phyloP scores from a whole-genome alignment of 1,139 yeast species.

The Nakaseomyces nivariensis region DNA sequence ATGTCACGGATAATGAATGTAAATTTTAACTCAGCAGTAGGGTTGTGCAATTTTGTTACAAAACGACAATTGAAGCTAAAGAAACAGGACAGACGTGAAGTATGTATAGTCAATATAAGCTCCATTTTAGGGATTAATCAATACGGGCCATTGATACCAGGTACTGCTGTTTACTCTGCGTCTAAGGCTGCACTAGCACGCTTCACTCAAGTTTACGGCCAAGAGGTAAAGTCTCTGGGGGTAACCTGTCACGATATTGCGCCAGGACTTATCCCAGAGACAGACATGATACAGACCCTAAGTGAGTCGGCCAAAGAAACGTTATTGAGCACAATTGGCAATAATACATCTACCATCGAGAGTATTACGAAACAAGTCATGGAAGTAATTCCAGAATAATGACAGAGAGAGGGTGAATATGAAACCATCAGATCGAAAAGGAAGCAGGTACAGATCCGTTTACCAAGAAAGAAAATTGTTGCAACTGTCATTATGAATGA shows the following conservation, averaged over 20 bases:
- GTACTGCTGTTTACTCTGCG: constrained; percentile 71
- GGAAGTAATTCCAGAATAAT: not conserved
- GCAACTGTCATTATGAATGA: no score
- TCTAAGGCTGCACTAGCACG: constrained; percentile 70
- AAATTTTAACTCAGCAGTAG: constrained; percentile 60
- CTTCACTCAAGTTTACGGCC: constrained; percentile 53
- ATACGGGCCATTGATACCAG: constrained; percentile 31
- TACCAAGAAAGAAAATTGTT: no score
- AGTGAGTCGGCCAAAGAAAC: constrained; percentile 7
- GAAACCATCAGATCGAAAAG: not conserved
- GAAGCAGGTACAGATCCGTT: no score
- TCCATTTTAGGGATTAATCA: constrained; percentile 44
- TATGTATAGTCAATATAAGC: constrained; percentile 51
- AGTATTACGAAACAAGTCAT: not conserved
- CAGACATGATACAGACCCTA: constrained; percentile 51
- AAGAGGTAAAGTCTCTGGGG: constrained; percentile 44
- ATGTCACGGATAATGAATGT: constrained; percentile 44
- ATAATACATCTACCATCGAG: not conserved
- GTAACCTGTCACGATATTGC: constrained; percentile 55
- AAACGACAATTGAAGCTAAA: constrained; percentile 39
- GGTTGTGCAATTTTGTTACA: constrained; percentile 42
- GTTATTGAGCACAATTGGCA: constrained; percentile 3
- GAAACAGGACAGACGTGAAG: constrained; percentile 4
- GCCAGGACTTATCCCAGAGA: constrained; percentile 65
- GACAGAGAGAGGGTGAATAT: not conserved